Base-by-base conservation (phyloP, 1,139 yeast genomes). In the Hansenula sp. region DNA sequence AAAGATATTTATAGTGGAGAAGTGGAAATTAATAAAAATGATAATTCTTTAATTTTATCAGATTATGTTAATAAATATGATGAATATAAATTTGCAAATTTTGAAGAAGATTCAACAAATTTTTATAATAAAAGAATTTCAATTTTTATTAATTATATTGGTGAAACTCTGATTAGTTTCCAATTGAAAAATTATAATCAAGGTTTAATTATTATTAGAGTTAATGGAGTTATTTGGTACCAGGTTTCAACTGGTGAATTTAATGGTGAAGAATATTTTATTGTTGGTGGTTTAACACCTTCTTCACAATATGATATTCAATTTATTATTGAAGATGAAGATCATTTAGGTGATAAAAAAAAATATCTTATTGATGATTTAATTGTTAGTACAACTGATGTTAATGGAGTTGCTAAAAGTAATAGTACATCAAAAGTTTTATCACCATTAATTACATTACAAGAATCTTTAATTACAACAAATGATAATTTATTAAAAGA, bases 301-400 rank as follows among this genome's bases (percentile, higher is more conserved):
- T 61, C 77, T 24, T 77, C 79, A 33, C 86, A 82, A 46, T 83
- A 81, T 52, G 87, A 80, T 51, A 73, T 83, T 39, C 85, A 79
- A 43, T 65, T 81, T 41, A 64, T 76, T 39, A 64, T 71, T 37
- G 62, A 69, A 19, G 62, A 63, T 36, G 61, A 62, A 27, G 62
- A 61, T 32, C 52, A 43, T 6, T 36, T 37, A n/a, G 50, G 49
- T 2, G 29, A 29, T 5, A 50, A 59, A 14, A 67, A 64, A 40
- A 64, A 66, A 37, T 64, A 63, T 37, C 52, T 70, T 32, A 57
- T 72, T 37, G 68, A 73, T 3, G 70, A 69, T 40, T 55, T 69
- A 22, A 68, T 72, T 38, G 69, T 71, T 10, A 63, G 75, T 42
- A 71, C 77, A 0, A 32, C 27, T 16, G 34, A 32, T 32, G 4